Evolutionary conservation across 1,139 yeast species (phyloP), one percentile per base, ranked within the genome.

Genomic region (Lodderomyces oxycetoniae): DNA sequence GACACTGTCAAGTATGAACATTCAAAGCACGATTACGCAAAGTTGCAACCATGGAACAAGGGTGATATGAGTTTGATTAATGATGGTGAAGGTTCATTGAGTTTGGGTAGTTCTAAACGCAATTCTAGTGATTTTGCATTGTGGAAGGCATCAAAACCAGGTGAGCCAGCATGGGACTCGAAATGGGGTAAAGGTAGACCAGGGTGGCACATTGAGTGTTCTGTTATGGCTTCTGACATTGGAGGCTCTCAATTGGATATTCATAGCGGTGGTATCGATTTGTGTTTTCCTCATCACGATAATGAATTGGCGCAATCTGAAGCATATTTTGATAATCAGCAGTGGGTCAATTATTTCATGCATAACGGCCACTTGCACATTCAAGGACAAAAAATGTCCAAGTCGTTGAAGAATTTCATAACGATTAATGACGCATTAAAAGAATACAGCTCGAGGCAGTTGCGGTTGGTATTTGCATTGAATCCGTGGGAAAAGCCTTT

Each of bases 181-280:
- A 89, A 93, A 26, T 91, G 97, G 97, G 98, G 98, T 23, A 69
- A 71, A 40, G 99, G 98, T 32, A 82, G 99, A 57, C 99, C 99
- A 3, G 99, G 99, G 2, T 91, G 99, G 99, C 99, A 91, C 57
- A 91, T 91, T 58, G 99, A 91, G 62, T 91, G 99, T 70, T 88
- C 97, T 5, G 98, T 91, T 11, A 91, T 91, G 99, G 98, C 98
- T 1, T 75, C 91, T 35, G 95, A 88, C 49, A 74, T 88, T 31
- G 71, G 85, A 28, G 97, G 97, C 1, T 62, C 74, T 23, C 71
- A 73, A 38, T 83, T 93, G 72, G 99, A 91, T 60, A 87, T 91
- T 46, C 99, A 91, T 57, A 81, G 95, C 15, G 98, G 99, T 38
- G 99, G 98, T 45, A 78, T 91, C 40, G 99, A 91, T 61, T 73